These are phyloP conservation scores for Thamnidium elegans DNA, from an alignment of 192 early-diverging fungal genomes.

Conservation along the genomic window DNA sequence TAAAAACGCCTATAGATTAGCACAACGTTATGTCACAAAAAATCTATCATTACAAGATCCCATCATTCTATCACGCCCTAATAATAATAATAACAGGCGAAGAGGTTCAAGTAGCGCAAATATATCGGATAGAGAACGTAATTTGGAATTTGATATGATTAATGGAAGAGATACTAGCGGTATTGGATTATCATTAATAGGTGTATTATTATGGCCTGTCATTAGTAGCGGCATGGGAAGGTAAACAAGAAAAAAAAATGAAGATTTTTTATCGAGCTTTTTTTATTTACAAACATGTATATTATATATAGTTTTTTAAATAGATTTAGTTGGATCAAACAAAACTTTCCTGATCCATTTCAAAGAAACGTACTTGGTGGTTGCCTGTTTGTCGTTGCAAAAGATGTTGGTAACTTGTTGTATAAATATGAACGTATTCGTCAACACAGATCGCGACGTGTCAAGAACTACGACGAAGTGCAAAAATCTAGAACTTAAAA, in stretches of 20 bases:
- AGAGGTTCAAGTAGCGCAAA: not conserved
- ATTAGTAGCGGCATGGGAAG: constrained; percentile 64
- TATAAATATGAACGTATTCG: constrained; percentile 49
- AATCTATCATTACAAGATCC: constrained; percentile 7
- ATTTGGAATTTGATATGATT: constrained; percentile 44
- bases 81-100: constrained; percentile 16
- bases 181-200: constrained; percentile 58
- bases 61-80: constrained; percentile 17
- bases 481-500: not conserved
- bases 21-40: constrained; percentile 12
- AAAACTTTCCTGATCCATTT: constrained; percentile 28
- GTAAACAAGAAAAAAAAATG: constrained; percentile 15
- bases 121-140: constrained; percentile 7
- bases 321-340: constrained; percentile 13
- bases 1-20: constrained; percentile 13
- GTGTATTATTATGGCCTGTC: constrained; percentile 63
- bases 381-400: constrained; percentile 30
- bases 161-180: constrained; percentile 53
- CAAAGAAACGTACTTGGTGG: constrained; percentile 33
- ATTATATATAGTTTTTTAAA: constrained; percentile 32
- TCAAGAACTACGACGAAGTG: constrained; percentile 12
- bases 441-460: constrained; percentile 12
- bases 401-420: constrained; percentile 57
- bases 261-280: too few species aligned
- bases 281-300: not conserved